Conservation (phyloP, 768 basidiomycete genomes). For the Lenzites betulinus region DNA sequence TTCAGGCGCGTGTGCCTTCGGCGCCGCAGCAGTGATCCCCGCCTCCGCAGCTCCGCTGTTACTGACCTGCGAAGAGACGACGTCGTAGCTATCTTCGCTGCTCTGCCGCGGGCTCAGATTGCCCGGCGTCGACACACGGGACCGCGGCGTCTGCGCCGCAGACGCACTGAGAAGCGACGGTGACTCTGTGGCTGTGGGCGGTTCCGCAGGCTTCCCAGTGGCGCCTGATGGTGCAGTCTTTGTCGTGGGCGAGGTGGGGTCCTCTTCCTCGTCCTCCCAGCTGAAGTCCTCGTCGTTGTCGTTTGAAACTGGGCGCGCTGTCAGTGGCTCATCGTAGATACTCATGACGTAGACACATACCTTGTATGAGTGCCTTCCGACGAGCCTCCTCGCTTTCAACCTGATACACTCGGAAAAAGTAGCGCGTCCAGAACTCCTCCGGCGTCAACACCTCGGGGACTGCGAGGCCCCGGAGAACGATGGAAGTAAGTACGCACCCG, state of each 20-base stretch:
- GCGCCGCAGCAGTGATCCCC: neutral
- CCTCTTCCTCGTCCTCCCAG: constrained; percentile 95
- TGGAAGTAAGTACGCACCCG: constrained; percentile 9
- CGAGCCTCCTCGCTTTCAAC: constrained; percentile 78
- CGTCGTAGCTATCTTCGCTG: constrained; percentile 40
- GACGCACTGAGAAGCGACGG: constrained; percentile 10
- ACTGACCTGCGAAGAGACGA: constrained; percentile 38
- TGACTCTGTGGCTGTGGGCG: neutral
- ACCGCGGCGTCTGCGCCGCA: constrained; percentile 10
- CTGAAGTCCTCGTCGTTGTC: constrained; percentile 86
- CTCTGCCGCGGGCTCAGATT: constrained; percentile 32
- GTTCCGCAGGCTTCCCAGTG: neutral
- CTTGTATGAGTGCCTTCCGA: constrained; percentile 74
- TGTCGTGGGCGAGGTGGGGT: constrained; percentile 33
- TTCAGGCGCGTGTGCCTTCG: neutral
- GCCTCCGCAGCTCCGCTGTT: constrained; percentile 20
- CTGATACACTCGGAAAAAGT: constrained; percentile 87
- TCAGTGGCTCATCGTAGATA: neutral
- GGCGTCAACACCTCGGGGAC: constrained; percentile 68
- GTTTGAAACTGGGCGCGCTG: constrained; percentile 45
- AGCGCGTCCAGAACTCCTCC: constrained; percentile 81
- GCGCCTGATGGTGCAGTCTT: neutral
- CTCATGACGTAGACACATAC: constrained; percentile 39
- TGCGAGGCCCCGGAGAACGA: constrained; percentile 33
- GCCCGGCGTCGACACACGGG: constrained; percentile 25